A percentile compares a stretch with the other conserved stretches of the same genome.
Conservation (phyloP, 1,139 yeast genomes). For the Arxiozyma bovina region DNA sequence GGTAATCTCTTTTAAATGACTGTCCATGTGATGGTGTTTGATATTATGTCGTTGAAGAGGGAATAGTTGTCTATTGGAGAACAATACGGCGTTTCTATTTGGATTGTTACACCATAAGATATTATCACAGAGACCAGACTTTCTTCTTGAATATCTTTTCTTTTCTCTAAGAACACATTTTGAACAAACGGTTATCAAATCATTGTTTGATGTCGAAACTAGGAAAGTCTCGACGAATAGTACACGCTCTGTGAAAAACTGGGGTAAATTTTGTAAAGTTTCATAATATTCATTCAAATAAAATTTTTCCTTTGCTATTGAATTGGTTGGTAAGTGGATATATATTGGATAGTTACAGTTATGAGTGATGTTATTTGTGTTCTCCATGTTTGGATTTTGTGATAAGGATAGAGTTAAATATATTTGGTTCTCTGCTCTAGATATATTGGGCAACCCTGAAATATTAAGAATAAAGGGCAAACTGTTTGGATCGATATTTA, state of each 20-base stretch:
- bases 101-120: conserved; percentile 68
- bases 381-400: conserved; percentile 49
- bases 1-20: neutral
- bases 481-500: conserved; percentile 28
- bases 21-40: conserved; percentile 37
- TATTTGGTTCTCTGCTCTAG: conserved; percentile 93
- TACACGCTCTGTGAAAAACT: conserved; percentile 44
- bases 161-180: conserved; percentile 88
- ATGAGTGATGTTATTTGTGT: too few relatives aligned
- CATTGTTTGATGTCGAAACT: conserved; percentile 36
- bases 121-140: conserved; percentile 60
- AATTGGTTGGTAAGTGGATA: conserved; percentile 77
- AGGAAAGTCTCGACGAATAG: conserved; percentile 61
- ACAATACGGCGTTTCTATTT: conserved; percentile 73
- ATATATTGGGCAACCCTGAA: conserved; percentile 60
- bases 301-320: conserved; percentile 77
- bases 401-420: conserved; percentile 57
- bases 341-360: conserved; percentile 55
- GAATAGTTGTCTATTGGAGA: conserved; percentile 81
- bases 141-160: conserved; percentile 84
- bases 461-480: conserved; percentile 55
- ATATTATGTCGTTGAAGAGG: conserved; percentile 37
- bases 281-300: conserved; percentile 45
- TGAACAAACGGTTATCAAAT: conserved; percentile 68
- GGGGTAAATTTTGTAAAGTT: conserved; percentile 35